Conservation (phyloP, 352 stramenopile genomes). For the Phytophthora multivora region DNA sequence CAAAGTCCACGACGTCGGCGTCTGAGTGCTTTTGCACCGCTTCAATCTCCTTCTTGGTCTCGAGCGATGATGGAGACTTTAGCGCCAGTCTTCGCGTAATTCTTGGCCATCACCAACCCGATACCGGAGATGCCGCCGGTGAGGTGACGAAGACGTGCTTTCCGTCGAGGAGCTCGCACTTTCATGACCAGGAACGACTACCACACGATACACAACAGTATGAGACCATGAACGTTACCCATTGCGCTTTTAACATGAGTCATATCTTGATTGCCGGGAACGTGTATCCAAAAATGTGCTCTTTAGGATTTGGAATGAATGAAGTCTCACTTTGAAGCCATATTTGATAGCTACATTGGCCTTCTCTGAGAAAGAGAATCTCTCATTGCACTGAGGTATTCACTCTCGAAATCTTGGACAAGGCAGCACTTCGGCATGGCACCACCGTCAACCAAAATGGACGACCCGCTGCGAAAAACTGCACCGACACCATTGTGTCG, state of each 20-base stretch:
- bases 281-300: too few relatives aligned
- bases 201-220: not conserved
- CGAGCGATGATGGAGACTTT: conserved; percentile 55
- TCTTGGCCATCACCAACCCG: conserved; percentile 48
- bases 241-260: not conserved
- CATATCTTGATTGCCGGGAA: too few relatives aligned
- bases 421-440: not conserved
- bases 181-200: conserved; percentile 29
- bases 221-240: not conserved
- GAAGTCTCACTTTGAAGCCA: not conserved
- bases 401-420: conserved; percentile 2
- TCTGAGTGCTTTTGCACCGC: conserved; percentile 21
- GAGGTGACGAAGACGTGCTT: conserved; percentile 56
- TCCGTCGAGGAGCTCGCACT: conserved; percentile 31
- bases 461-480: conserved; percentile 2
- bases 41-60: conserved; percentile 43
- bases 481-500: not conserved
- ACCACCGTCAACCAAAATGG: not conserved
- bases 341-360: conserved; percentile 14
- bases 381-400: not conserved
- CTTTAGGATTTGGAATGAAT: too few relatives aligned
- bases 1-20: conserved; percentile 45
- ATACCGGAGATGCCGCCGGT: conserved; percentile 52
- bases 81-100: conserved; percentile 44
- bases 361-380: not conserved